A percentile compares a stretch with the other conserved stretches of the same genome.
These are phyloP conservation scores for Bombardia bombarda DNA, from an alignment of 495 filamentous ascomycete species.

Conservation along the genomic window DNA sequence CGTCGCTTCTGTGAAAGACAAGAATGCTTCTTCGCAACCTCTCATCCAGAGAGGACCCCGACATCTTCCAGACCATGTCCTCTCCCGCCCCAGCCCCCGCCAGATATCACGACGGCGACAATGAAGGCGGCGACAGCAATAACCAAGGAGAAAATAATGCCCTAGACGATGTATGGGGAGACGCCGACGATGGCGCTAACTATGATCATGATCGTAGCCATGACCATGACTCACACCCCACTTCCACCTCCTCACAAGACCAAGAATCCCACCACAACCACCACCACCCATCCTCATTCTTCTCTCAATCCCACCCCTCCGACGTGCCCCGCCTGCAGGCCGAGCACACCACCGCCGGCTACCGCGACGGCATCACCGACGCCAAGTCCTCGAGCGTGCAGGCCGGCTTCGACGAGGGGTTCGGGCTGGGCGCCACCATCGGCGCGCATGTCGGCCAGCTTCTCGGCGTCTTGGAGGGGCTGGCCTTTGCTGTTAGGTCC, in stretches of 20 bases:
- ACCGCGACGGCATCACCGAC: slow-evolving; percentile 72
- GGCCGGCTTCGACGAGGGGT: slow-evolving; percentile 83
- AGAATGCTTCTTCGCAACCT: slow-evolving; percentile 17
- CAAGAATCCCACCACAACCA: neutral
- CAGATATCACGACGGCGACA: neutral
- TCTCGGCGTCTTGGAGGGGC: slow-evolving; percentile 63
- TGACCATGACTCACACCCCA: neutral
- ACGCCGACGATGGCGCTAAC: neutral
- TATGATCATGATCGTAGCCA: too few species aligned
- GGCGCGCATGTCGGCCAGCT: slow-evolving; percentile 64
- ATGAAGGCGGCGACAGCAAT: neutral
- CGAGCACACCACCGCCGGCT: slow-evolving; percentile 77
- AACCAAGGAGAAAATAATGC: slow-evolving; percentile 5
- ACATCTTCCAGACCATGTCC: slow-evolving; percentile 16
- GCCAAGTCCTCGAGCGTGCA: slow-evolving; percentile 69
- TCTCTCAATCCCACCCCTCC: slow-evolving; percentile 29
- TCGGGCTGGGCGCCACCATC: slow-evolving; percentile 65
- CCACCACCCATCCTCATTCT: neutral
- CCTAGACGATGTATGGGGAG: slow-evolving; percentile 23
- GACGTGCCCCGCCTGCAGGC: slow-evolving; percentile 68
- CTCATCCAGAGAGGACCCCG: slow-evolving; percentile 8
- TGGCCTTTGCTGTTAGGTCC: slow-evolving; percentile 32
- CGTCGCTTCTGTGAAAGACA: too few species aligned
- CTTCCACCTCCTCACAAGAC: neutral
- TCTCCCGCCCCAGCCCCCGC: slow-evolving; percentile 1